phyloP scores from a whole-genome alignment of 257 asterid genomes.

The Fraxinus pennsylvanica region DNA sequence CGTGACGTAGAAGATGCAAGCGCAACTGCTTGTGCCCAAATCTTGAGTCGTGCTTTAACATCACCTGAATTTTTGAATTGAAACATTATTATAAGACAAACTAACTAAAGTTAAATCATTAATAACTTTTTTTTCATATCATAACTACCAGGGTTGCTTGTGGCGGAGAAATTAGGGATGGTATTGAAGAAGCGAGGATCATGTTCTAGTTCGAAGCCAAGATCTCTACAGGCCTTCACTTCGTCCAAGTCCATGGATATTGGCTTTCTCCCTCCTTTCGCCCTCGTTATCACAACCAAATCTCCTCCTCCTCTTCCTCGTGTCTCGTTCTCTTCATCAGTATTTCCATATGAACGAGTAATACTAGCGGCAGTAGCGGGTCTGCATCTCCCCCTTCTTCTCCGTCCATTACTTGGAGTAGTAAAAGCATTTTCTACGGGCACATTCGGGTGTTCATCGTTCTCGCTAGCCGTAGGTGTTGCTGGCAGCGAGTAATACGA shows the following conservation, averaged over 20 bases:
- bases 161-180: not conserved
- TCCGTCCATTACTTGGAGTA: not conserved
- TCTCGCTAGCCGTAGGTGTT: too few relatives aligned
- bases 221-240: constrained; percentile 21
- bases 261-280: constrained; percentile 17
- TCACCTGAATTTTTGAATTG: constrained; percentile 21
- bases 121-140: not conserved
- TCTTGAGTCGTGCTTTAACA: constrained; percentile 24
- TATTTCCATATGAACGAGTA: not conserved
- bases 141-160: constrained; percentile 13
- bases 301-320: not conserved
- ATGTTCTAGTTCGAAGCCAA: constrained; percentile 21
- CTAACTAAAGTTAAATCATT: too few relatives aligned
- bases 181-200: not conserved
- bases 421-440: too few relatives aligned
- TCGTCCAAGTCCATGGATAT: constrained; percentile 24
- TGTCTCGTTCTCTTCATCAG: not conserved
- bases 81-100: not conserved
- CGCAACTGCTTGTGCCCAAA: constrained; percentile 28
- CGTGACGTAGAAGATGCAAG: constrained; percentile 8
- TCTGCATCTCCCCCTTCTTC: not conserved
- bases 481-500: too few relatives aligned
- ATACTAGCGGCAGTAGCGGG: not conserved
- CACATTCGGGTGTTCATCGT: too few relatives aligned
- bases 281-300: constrained; percentile 23